These are phyloP conservation scores for Dictyostelium brefeldianum DNA, from an alignment of 78 protist species.

Conservation along the genomic window DNA sequence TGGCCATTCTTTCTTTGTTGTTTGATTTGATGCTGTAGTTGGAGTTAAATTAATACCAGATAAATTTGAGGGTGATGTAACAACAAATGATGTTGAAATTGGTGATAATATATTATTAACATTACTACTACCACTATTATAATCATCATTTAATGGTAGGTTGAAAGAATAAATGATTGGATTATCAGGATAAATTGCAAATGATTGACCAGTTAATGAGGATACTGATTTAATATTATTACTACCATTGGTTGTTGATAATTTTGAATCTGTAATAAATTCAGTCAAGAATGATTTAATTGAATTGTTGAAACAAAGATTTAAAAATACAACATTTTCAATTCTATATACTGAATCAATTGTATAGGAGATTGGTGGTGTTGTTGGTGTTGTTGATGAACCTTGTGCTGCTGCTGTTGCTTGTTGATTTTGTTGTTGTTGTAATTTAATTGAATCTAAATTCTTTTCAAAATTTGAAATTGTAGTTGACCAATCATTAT, in stretches of 20 bases:
- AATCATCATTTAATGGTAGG: background rate
- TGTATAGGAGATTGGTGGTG: background rate
- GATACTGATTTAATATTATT: conserved; percentile 2
- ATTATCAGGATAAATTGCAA: conserved; percentile 45
- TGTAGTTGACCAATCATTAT: conserved; percentile 13
- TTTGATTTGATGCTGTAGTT: background rate
- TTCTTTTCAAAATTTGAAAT: background rate
- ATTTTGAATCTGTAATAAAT: background rate
- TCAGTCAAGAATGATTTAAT: conserved; percentile 37
- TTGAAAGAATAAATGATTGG: conserved; percentile 46
- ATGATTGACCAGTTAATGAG: conserved; percentile 24
- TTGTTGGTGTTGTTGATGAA: background rate
- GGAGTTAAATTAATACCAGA: background rate
- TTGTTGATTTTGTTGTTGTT: conserved; percentile 7
- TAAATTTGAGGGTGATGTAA: conserved; percentile 28
- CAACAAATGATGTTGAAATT: conserved; percentile 24
- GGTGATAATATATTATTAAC: conserved; percentile 12
- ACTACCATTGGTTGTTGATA: background rate
- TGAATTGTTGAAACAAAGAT: conserved; percentile 40
- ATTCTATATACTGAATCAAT: conserved; percentile 12
- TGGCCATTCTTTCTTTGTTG: conserved; percentile 38
- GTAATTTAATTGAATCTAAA: background rate
- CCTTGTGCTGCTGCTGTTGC: background rate
- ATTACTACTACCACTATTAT: background rate
- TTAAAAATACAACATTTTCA: conserved; percentile 49